These are phyloP conservation scores for Nannochloropsis granulata DNA, from an alignment of 108 stramenopile species.

Conservation along the genomic window DNA sequence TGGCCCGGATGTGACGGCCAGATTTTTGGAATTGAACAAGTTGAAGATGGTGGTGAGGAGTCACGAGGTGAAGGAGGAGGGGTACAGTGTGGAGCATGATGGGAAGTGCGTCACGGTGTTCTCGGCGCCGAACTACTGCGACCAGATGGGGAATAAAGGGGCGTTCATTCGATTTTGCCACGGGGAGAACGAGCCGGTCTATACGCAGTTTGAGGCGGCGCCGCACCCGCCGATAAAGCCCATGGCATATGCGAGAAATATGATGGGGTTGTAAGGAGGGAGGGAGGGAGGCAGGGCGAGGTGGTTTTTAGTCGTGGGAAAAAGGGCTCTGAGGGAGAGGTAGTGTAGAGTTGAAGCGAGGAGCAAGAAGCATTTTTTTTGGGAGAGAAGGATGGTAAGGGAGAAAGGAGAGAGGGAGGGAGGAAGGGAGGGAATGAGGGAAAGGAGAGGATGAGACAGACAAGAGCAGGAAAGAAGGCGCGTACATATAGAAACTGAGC, in stretches of 20 bases:
- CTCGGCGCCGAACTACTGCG: slow-evolving; percentile 97
- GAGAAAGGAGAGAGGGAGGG: too few relatives aligned
- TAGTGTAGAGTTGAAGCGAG: neutral
- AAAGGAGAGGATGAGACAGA: too few relatives aligned
- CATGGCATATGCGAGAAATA: slow-evolving; percentile 78
- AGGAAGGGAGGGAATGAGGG: too few relatives aligned
- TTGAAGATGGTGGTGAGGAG: slow-evolving; percentile 68
- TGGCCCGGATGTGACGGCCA: slow-evolving; percentile 82
- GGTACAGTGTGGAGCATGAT: slow-evolving; percentile 96
- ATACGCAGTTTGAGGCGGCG: slow-evolving; percentile 67
- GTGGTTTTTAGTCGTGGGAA: neutral
- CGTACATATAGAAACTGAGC: too few relatives aligned
- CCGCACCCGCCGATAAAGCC: slow-evolving; percentile 89
- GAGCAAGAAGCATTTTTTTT: neutral
- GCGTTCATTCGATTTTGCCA: slow-evolving; percentile 80
- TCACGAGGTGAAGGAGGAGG: slow-evolving; percentile 94
- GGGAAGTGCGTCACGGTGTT: slow-evolving; percentile 97
- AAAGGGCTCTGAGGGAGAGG: neutral
- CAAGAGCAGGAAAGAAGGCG: too few relatives aligned
- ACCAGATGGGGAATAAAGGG: slow-evolving; percentile 97
- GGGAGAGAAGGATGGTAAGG: too few relatives aligned
- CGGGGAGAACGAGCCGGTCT: slow-evolving; percentile 56
- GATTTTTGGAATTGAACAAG: slow-evolving; percentile 64
- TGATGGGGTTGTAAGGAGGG: neutral
- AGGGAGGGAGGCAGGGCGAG: neutral